Evolutionary conservation across 345 rosid genomes (phyloP).

Genomic region (Aquilaria malaccensis): DNA sequence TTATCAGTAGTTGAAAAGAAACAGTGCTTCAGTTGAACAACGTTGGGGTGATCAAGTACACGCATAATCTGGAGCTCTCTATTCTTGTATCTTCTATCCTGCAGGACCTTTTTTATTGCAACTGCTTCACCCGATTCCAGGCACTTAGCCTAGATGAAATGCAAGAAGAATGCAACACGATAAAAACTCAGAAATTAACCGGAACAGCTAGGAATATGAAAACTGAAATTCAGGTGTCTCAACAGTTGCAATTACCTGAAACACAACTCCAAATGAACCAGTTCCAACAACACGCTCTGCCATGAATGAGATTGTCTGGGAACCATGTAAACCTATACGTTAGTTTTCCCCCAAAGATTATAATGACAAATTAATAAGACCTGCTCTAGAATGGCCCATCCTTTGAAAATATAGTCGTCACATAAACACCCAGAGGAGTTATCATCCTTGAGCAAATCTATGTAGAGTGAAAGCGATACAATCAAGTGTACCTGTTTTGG

Average conservation of each 20-base stretch:
- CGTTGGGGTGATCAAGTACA: constrained; percentile 75
- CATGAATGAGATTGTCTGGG: constrained; percentile 66
- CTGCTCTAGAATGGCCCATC: neutral
- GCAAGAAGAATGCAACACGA: constrained; percentile 1
- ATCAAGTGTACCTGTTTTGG: constrained; percentile 99
- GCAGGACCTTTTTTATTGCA: constrained; percentile 91
- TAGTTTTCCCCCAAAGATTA: neutral
- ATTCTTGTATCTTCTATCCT: constrained; percentile 96
- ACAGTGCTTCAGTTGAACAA: constrained; percentile 75
- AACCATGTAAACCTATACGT: constrained; percentile 14
- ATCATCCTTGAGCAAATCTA: neutral
- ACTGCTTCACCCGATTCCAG: constrained; percentile 74
- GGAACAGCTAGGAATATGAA: neutral
- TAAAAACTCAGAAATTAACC: neutral
- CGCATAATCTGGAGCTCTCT: constrained; percentile 98
- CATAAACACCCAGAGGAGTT: neutral
- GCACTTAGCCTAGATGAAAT: constrained; percentile 60
- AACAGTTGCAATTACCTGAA: constrained; percentile 43
- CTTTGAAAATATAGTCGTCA: neutral
- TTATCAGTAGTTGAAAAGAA: constrained; percentile 89
- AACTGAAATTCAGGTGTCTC: neutral
- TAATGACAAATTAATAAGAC: constrained; percentile 6
- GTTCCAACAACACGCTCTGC: constrained; percentile 86
- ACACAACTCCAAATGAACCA: constrained; percentile 93
- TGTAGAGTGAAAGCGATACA: neutral